Conservation (phyloP, 2,329 filamentous ascomycete genomes). For the Fusarium protoensiforme region DNA sequence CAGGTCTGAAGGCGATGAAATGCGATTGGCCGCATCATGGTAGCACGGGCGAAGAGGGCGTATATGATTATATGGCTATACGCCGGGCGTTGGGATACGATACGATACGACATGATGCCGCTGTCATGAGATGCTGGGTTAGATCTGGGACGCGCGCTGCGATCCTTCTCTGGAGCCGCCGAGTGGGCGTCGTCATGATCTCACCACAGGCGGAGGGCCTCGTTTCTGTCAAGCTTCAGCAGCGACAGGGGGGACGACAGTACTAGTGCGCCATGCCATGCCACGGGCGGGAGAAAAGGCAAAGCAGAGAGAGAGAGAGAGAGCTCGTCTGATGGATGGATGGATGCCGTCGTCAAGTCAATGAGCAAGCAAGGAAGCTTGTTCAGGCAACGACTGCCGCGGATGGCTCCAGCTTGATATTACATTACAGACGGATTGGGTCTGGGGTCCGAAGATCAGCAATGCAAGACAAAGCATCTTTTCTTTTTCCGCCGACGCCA, state of each 20-base stretch:
- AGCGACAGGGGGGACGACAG: background rate
- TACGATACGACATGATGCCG: slow-evolving; percentile 22
- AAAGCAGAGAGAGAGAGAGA: slow-evolving; percentile 11
- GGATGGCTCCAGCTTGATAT: slow-evolving; percentile 17
- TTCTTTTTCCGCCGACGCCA: slow-evolving; percentile 14
- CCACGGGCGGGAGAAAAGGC: background rate
- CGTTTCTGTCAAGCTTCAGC: slow-evolving; percentile 21
- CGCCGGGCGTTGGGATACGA: slow-evolving; percentile 22
- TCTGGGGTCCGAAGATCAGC: slow-evolving; percentile 22
- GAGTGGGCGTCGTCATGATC: slow-evolving; percentile 20
- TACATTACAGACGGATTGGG: slow-evolving; percentile 14
- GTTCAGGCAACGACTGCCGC: slow-evolving; percentile 19
- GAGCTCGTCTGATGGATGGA: slow-evolving; percentile 1
- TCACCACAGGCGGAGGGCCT: slow-evolving; percentile 30
- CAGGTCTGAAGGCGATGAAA: slow-evolving; percentile 11
- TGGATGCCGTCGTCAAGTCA: slow-evolving; percentile 5
- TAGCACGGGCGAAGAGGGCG: slow-evolving; percentile 19
- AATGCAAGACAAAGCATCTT: slow-evolving; percentile 17
- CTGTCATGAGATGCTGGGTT: slow-evolving; percentile 32
- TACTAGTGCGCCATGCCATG: background rate
- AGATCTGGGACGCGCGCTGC: slow-evolving; percentile 16
- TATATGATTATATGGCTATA: slow-evolving; percentile 1
- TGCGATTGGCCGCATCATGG: slow-evolving; percentile 31
- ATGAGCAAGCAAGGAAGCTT: background rate
- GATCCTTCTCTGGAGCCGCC: slow-evolving; percentile 16